phyloP scores from a whole-genome alignment of 306 rosid species.

The Fragaria ananassa region DNA sequence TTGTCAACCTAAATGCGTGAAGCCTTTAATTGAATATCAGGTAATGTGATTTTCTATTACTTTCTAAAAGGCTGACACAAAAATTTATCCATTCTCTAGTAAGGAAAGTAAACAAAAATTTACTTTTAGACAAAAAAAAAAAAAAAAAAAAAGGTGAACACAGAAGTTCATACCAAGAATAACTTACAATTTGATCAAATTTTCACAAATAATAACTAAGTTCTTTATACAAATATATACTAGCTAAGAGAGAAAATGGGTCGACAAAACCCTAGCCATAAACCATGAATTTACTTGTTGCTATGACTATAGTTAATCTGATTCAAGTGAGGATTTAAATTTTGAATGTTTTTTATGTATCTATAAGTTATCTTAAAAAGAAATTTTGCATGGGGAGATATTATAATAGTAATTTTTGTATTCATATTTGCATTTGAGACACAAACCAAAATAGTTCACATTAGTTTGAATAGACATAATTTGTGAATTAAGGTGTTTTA shows the following conservation, averaged over 20 bases:
- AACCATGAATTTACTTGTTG: no score
- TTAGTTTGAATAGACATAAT: neutral
- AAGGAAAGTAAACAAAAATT: neutral
- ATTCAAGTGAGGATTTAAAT: no score
- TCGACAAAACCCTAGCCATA: no score
- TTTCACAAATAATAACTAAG: neutral
- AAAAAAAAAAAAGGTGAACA: neutral
- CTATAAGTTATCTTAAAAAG: no score
- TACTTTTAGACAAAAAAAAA: no score
- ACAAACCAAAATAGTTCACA: neutral
- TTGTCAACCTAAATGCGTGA: constrained; percentile 27
- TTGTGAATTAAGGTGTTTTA: neutral
- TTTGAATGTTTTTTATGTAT: no score
- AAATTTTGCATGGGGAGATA: no score
- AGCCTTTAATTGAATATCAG: constrained; percentile 19
- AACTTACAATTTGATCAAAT: neutral
- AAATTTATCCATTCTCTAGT: neutral
- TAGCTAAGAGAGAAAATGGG: no score
- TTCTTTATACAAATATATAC: no score
- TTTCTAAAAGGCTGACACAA: neutral
- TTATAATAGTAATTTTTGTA: neutral
- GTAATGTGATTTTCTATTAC: neutral
- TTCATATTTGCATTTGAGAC: neutral
- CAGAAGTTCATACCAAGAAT: neutral
- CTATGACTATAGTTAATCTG: no score